Evolutionary conservation across 129 eudicot genomes (phyloP), one percentile per base, ranked within the genome.

Genomic region (Ambrosia artemisiifolia): DNA sequence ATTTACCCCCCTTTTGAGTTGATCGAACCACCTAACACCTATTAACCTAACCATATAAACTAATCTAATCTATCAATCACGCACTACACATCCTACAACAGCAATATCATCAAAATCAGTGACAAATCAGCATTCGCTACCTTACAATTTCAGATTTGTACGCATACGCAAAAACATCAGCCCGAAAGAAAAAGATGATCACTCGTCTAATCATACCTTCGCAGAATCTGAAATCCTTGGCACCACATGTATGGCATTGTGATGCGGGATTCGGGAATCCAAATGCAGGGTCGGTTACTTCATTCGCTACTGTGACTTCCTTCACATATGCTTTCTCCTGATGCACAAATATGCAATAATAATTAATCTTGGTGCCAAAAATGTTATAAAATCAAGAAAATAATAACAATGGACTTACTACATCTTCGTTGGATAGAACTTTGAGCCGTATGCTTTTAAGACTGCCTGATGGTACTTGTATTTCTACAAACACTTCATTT

Each of bases 191-290:
- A 36, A 10, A 49, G 53, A 78, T 6, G 4, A 42, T 11, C 7
- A 78, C 24, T 11, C 40, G 38, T 40, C 5, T 7, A 24, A 67
- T 46, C 40, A 51, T 38, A 94, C 98, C 98, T 85, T 94, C 98
- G 75, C 98, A 94, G 2, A 75, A 74, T 80, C 80, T 83, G 11
- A 50, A 44, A 76, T 70, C 75, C 76, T 78, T 84, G 35, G 92
- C 96, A 48, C 92, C 98, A 68, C 98, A 94, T 54, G 98, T 90
- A 54, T 56, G 74, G 65, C 98, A 94, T 57, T 87, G 90, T 49
- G 83, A 67, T 62, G 88, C 70, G 13, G 78, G 86, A 77, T 86
- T 87, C 0, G 97, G 98, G n/a, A 87, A 60, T 20, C 97, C 98
- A 77, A 90, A 66, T 54, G 83, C 86, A 0, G 97, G 96, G 78